Evolutionary conservation across 1,284 basidiomycete species (phyloP).

Genomic region (Ceratobasidium sp.): DNA sequence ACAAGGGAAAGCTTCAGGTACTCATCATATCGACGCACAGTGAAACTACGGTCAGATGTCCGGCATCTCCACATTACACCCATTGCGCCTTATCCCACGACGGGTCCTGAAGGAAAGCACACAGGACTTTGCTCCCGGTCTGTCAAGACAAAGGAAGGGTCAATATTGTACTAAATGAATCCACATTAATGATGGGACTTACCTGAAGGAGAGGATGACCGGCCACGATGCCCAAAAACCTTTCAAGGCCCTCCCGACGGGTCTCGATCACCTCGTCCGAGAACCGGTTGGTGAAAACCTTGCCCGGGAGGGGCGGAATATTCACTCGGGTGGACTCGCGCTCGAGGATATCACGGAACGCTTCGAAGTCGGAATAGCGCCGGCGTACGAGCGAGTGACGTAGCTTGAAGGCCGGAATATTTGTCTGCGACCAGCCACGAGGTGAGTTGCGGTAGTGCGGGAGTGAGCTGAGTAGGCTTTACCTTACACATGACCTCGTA

Average conservation of each 20-base stretch:
- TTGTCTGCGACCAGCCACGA: slow-evolving; percentile 70
- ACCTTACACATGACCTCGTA: slow-evolving; percentile 99
- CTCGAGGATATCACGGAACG: slow-evolving; percentile 98
- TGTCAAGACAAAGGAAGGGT: slow-evolving; percentile 53
- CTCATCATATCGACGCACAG: slow-evolving; percentile 8
- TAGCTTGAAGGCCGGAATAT: slow-evolving; percentile 98
- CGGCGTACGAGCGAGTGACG: slow-evolving; percentile 93
- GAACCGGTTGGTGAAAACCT: slow-evolving; percentile 96
- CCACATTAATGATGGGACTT: slow-evolving; percentile 49
- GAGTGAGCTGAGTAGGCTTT: slow-evolving; percentile 50
- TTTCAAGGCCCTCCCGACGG: slow-evolving; percentile 91
- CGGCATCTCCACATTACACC: slow-evolving; percentile 59
- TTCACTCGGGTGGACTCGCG: slow-evolving; percentile 97
- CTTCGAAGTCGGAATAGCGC: slow-evolving; percentile 98
- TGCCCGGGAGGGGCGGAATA: slow-evolving; percentile 95
- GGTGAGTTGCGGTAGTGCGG: slow-evolving; percentile 1
- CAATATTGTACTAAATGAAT: slow-evolving; percentile 7
- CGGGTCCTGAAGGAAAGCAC: slow-evolving; percentile 94
- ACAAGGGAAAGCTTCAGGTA: slow-evolving; percentile 29
- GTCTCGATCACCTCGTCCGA: slow-evolving; percentile 97
- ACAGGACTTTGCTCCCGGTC: slow-evolving; percentile 97
- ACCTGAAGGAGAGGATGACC: slow-evolving; percentile 97
- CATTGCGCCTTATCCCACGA: slow-evolving; percentile 84
- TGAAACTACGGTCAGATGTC: slow-evolving; percentile 13
- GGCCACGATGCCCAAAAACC: slow-evolving; percentile 95